phyloP scores from a whole-genome alignment of 371 early-diverging fungal genomes.

The Zancudomyces culisetae region DNA sequence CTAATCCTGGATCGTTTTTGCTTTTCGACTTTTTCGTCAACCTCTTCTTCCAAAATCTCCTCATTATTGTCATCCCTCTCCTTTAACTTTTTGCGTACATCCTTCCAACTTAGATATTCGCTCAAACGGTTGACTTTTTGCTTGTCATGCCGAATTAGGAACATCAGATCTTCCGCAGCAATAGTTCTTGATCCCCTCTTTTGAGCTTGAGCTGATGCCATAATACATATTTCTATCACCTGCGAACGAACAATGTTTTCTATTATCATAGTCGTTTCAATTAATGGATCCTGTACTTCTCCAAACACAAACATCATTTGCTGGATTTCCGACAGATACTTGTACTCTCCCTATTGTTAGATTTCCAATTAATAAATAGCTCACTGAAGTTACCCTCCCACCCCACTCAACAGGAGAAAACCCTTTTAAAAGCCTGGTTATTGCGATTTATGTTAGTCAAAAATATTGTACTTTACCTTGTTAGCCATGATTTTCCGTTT shows the following conservation, averaged over 20 bases:
- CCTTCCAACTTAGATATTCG: conserved; percentile 86
- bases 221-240: conserved; percentile 77
- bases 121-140: conserved; percentile 77
- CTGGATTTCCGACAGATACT: conserved; percentile 56
- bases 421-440: too few species aligned
- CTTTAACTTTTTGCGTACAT: conserved; percentile 81
- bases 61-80: conserved; percentile 42
- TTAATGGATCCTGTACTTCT: conserved; percentile 73
- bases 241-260: conserved; percentile 92
- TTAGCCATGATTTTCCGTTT: too few species aligned
- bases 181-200: conserved; percentile 64
- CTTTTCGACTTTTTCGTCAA: conserved; percentile 21
- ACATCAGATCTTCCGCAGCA: conserved; percentile 85
- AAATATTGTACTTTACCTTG: too few species aligned
- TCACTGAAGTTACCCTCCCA: too few species aligned
- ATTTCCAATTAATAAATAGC: too few species aligned
- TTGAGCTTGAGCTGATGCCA: conserved; percentile 67
- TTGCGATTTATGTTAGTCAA: too few species aligned
- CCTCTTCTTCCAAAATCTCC: conserved; percentile 47
- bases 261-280: conserved; percentile 65
- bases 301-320: conserved; percentile 99
- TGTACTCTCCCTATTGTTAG: too few species aligned
- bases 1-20: conserved; percentile 45
- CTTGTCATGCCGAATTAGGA: conserved; percentile 86
- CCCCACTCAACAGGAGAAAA: too few species aligned